phyloP scores from a whole-genome alignment of 805 yeast species.

The Scheffersomyces spartinae region DNA sequence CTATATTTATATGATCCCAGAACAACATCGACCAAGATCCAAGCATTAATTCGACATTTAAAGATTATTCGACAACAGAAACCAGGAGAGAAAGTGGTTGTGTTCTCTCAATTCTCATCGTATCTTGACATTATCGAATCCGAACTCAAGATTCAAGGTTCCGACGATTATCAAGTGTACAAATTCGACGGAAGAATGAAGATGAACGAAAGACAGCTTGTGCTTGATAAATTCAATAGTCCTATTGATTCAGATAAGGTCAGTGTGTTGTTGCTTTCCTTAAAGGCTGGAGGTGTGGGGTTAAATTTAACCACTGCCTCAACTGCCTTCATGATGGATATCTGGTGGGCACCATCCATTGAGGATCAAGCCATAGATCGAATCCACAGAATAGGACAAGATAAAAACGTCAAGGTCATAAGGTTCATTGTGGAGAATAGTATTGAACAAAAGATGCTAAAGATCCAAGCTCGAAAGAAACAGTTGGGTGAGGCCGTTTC shows the following conservation, averaged over 20 bases:
- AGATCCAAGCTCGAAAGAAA: constrained; percentile 76
- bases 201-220: constrained; percentile 50
- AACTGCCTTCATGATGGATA: constrained; percentile 83
- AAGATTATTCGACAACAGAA: constrained; percentile 39
- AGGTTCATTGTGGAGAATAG: constrained; percentile 75
- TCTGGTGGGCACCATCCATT: constrained; percentile 93
- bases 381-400: constrained; percentile 84
- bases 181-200: constrained; percentile 79
- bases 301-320: constrained; percentile 78
- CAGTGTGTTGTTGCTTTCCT: constrained; percentile 53
- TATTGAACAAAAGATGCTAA: constrained; percentile 80
- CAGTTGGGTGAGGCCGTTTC: constrained; percentile 74
- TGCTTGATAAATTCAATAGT: constrained; percentile 44
- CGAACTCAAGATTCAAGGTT: constrained; percentile 34
- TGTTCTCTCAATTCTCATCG: constrained; percentile 83
- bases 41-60: constrained; percentile 54
- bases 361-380: constrained; percentile 90
- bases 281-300: constrained; percentile 94
- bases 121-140: constrained; percentile 64
- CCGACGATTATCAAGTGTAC: constrained; percentile 39
- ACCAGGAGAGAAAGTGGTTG: constrained; percentile 66
- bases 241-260: constrained; percentile 17
- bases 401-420: constrained; percentile 54
- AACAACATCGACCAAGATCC: constrained; percentile 59
- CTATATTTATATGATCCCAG: constrained; percentile 36